A percentile compares a stretch with the other conserved stretches of the same genome.
Conservation (phyloP, 306 rosid genomes). For the Cyclanthera cordifolia region DNA sequence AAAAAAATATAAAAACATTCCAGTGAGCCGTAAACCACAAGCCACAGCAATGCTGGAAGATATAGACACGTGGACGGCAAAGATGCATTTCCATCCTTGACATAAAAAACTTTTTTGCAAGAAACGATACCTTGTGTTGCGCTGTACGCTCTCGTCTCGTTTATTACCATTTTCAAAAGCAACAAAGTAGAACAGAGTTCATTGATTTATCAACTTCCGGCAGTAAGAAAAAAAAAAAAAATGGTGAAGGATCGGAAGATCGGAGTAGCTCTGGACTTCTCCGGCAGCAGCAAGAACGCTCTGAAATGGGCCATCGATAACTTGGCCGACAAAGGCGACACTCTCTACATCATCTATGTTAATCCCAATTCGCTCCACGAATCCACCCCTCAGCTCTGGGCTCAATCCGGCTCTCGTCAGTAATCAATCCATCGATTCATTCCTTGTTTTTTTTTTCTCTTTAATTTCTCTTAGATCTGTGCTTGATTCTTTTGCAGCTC, state of each 20-base stretch:
- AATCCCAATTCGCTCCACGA: slow-evolving; percentile 29
- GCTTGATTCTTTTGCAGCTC: slow-evolving; percentile 33
- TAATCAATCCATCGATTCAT: not conserved
- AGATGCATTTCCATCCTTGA: too few species aligned
- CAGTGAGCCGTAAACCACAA: too few species aligned
- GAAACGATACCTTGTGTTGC: too few species aligned
- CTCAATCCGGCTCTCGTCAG: slow-evolving; percentile 62
- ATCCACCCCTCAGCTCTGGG: slow-evolving; percentile 38
- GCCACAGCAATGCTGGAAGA: too few species aligned
- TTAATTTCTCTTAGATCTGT: not conserved
- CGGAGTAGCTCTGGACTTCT: slow-evolving; percentile 80
- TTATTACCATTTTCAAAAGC: too few species aligned
- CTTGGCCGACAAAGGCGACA: slow-evolving; percentile 73
- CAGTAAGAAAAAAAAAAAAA: not conserved
- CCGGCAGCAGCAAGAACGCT: slow-evolving; percentile 72
- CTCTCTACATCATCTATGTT: slow-evolving; percentile 51
- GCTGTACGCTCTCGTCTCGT: too few species aligned
- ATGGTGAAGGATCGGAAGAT: slow-evolving; percentile 68
- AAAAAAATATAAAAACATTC: too few species aligned
- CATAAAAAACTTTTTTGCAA: too few species aligned
- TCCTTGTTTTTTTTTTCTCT: not conserved
- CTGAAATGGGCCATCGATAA: slow-evolving; percentile 71
- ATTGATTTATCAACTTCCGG: too few species aligned
- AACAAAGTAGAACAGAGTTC: too few species aligned
- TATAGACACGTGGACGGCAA: too few species aligned